These are phyloP conservation scores for Olyra latifolia DNA, from an alignment of 176 grass and related monocot species.

Conservation along the genomic window DNA sequence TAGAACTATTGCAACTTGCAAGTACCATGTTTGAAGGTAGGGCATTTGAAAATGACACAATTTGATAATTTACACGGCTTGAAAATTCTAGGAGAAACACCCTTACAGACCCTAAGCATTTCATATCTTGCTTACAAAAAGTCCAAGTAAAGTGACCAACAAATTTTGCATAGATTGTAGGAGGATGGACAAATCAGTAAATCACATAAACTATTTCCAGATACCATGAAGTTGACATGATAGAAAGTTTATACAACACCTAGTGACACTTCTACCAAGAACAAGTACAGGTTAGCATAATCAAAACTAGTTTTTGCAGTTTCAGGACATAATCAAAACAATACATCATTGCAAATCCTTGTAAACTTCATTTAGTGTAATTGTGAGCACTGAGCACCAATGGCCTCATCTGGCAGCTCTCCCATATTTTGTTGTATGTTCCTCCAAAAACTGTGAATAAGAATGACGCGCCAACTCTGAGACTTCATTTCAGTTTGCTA, in stretches of 20 bases:
- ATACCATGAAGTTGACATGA: not conserved
- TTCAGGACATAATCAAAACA: not conserved
- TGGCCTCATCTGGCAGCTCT: not conserved
- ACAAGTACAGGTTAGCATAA: not conserved
- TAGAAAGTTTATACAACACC: not conserved
- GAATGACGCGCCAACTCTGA: not conserved
- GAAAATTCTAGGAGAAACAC: not conserved
- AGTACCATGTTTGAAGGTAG: not conserved
- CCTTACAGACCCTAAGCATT: not conserved
- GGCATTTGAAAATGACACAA: not conserved
- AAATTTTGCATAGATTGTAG: not conserved
- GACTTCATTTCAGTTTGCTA: not conserved
- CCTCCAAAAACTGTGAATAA: not conserved
- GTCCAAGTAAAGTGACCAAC: not conserved
- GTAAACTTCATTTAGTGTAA: not conserved
- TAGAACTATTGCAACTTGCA: not conserved
- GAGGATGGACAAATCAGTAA: not conserved
- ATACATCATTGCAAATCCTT: conserved; percentile 11
- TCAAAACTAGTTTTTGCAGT: not conserved
- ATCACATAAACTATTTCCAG: not conserved
- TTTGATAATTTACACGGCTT: not conserved
- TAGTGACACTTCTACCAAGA: not conserved
- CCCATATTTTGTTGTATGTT: not conserved
- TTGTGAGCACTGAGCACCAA: not conserved
- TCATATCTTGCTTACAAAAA: not conserved